Conservation (phyloP, 2,329 filamentous ascomycete species). For the Sporothrix schenckii region DNA sequence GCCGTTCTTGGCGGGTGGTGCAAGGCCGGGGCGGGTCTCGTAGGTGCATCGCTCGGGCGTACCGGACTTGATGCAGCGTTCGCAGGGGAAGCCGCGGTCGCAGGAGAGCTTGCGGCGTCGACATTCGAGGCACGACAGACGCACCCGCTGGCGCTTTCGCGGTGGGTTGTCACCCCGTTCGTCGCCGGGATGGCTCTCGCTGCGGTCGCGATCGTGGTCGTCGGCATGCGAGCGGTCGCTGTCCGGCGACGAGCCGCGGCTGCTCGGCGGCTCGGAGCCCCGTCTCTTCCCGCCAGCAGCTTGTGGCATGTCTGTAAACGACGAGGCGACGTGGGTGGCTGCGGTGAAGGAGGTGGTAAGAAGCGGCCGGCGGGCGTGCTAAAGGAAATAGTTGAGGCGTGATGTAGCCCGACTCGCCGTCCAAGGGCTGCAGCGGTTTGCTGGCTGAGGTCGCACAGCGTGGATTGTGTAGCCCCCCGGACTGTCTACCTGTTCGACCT, state of each 20-base stretch:
- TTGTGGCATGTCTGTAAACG: conserved; percentile 23
- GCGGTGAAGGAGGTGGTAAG: not conserved
- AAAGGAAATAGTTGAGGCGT: not conserved
- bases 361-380: not conserved
- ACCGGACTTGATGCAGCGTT: conserved; percentile 64
- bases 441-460: conserved; percentile 20
- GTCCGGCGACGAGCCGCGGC: conserved; percentile 32
- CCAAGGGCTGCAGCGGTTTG: not conserved
- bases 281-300: not conserved
- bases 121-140: conserved; percentile 63
- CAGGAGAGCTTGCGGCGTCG: conserved; percentile 64
- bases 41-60: conserved; percentile 63
- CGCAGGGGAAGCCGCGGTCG: conserved; percentile 63
- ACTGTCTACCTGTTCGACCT: not conserved
- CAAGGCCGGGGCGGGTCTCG: conserved; percentile 52
- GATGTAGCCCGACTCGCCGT: not conserved
- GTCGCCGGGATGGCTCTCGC: conserved; percentile 30
- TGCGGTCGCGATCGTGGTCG: conserved; percentile 27
- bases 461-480: conserved; percentile 12
- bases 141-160: conserved; percentile 62
- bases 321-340: not conserved
- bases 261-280: conserved; percentile 30
- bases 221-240: conserved; percentile 22
- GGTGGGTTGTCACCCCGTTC: conserved; percentile 40
- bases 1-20: conserved; percentile 51